Evolutionary conservation across 495 filamentous ascomycete genomes (phyloP).

Genomic region (Neurospora sp.): DNA sequence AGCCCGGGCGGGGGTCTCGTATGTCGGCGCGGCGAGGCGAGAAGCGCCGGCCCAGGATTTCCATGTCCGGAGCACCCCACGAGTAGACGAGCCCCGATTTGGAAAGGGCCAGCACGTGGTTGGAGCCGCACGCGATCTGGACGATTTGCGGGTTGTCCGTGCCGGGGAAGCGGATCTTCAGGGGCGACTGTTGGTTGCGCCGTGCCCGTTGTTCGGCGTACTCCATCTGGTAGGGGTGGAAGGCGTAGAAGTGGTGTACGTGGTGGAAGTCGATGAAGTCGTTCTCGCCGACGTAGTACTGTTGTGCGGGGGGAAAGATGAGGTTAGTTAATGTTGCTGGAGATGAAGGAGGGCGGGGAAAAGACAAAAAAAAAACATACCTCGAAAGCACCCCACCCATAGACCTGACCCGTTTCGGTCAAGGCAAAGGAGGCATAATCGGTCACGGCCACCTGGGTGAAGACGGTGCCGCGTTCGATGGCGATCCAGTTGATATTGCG

Average conservation of each 20-base stretch:
- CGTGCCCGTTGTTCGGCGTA: not conserved
- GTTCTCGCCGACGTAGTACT: not conserved
- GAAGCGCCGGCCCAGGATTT: conserved; percentile 52
- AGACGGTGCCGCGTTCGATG: conserved; percentile 43
- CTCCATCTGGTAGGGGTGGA: not conserved
- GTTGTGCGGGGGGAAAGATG: not conserved
- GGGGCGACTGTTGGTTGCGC: not conserved
- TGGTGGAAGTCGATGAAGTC: not conserved
- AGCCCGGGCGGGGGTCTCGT: conserved; percentile 31
- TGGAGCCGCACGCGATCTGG: conserved; percentile 47
- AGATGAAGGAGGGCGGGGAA: not conserved
- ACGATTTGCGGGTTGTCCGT: conserved; percentile 36
- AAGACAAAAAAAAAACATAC: conserved; percentile 9
- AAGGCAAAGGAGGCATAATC: conserved; percentile 56
- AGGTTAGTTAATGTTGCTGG: not conserved
- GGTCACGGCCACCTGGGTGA: conserved; percentile 49
- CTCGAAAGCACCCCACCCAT: conserved; percentile 64
- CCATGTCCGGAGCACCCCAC: conserved; percentile 62
- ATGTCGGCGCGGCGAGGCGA: conserved; percentile 44
- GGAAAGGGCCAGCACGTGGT: conserved; percentile 59
- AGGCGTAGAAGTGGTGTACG: not conserved
- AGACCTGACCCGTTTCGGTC: conserved; percentile 54
- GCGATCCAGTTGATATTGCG: conserved; percentile 33
- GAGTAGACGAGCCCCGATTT: conserved; percentile 48
- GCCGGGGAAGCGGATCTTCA: conserved; percentile 23